Base-by-base conservation (phyloP, 2,329 filamentous ascomycete species). In the Elsinoe perseae region DNA sequence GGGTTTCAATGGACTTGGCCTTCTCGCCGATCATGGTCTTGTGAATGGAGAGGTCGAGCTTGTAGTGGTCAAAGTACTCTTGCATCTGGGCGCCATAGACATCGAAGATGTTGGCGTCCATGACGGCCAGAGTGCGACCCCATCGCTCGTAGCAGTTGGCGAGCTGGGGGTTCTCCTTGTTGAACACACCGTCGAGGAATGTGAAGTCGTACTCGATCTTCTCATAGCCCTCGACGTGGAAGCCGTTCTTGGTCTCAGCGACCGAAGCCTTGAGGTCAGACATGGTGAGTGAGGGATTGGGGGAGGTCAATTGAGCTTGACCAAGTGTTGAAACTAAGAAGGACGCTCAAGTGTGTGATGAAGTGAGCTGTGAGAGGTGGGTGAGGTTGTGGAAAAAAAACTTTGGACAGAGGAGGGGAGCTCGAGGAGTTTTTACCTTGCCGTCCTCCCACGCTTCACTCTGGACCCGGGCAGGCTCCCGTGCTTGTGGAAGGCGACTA, bases 181-280 rank as follows among this genome's bases (percentile, higher is more conserved):
- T 73, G 69, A 88, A 87, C 57, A 88, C 77, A 48, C 79, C 81
- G 62, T 88, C 84, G 46, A 87, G 77, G 70, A 88, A 87, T 56
- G 82, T 81, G 68, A 88, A 88, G 70, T 86, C 83, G 67, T 87
- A 87, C 65, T 85, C 80, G 65, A 87, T 87, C 75, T 86, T 87
- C 75, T 88, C 85, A 63, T 86, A 86, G 21, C 85, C 85, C 62
- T 83, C 80, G 59, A 87, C 84, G 61, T 85, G 81, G 71, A 87
- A 87, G 34, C 84, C 85, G 59, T 76, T 74, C 63, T 76, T 71
- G 60, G 82, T 87, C 71, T 84, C 79, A 59, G 75, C 70, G 61
- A 87, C 59, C 54, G 77, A 78, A 57, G 84, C 84, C 65, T 81
- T 84, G 67, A 85, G 77, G 67, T 87, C 83, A 66, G 84, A 87